phyloP scores from a whole-genome alignment of 176 grass and related monocot species.

The Aegilops longissima region DNA sequence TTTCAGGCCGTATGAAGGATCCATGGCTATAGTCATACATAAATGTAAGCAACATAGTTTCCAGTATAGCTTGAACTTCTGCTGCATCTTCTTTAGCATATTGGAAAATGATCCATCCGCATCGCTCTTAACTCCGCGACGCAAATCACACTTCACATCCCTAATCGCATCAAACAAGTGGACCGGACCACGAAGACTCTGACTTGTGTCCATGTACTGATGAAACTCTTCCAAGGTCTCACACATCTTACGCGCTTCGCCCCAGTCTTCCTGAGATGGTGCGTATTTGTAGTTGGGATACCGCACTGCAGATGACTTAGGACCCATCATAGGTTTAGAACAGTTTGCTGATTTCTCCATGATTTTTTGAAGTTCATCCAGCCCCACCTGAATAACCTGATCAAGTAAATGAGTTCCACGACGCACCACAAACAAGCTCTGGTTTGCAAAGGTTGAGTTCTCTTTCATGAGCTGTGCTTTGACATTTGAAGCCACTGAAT shows the following conservation, averaged over 20 bases:
- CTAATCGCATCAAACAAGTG: neutral
- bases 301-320: slow-evolving; percentile 6
- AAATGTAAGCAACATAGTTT: slow-evolving; percentile 34
- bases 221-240: slow-evolving; percentile 13
- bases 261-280: slow-evolving; percentile 17
- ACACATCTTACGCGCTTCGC: neutral
- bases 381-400: slow-evolving; percentile 36
- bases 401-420: slow-evolving; percentile 34
- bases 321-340: neutral
- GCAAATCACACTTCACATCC: neutral
- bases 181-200: neutral
- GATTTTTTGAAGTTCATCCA: slow-evolving; percentile 37
- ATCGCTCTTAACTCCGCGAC: neutral
- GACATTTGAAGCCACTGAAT: slow-evolving; percentile 29
- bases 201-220: neutral
- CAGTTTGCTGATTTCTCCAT: slow-evolving; percentile 18
- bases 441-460: neutral
- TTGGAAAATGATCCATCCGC: neutral
- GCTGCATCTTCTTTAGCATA: slow-evolving; percentile 15
- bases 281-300: slow-evolving; percentile 32
- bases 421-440: slow-evolving; percentile 36
- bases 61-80: slow-evolving; percentile 24
- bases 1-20: slow-evolving; percentile 23
- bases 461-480: slow-evolving; percentile 12
- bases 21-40: slow-evolving; percentile 15